These are phyloP conservation scores for Mortierella antarctica DNA, from an alignment of 192 early-diverging fungal species.

Conservation along the genomic window DNA sequence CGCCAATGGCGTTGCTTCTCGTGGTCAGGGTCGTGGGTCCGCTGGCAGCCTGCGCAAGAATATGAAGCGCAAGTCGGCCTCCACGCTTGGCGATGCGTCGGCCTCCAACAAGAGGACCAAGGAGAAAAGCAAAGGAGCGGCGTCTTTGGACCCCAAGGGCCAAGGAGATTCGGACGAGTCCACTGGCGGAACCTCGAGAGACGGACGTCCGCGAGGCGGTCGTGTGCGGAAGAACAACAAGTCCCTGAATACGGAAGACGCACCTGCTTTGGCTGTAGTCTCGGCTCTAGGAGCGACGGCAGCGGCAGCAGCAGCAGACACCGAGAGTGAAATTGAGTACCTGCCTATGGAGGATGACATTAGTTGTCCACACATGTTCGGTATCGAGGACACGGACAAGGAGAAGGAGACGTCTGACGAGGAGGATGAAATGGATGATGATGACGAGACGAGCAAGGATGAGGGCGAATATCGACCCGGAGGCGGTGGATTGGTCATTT, in stretches of 20 bases:
- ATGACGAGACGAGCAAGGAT: background rate
- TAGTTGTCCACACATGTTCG: slow-evolving; percentile 36
- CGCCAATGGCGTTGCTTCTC: background rate
- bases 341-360: slow-evolving; percentile 38
- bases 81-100: background rate
- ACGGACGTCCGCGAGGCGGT: background rate
- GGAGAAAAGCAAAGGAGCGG: slow-evolving; percentile 3
- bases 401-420: background rate
- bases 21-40: slow-evolving; percentile 10
- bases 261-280: background rate
- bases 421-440: slow-evolving; percentile 27
- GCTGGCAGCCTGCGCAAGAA: slow-evolving; percentile 4
- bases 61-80: slow-evolving; percentile 40
- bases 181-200: background rate
- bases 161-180: too few relatives aligned
- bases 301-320: background rate
- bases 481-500: background rate
- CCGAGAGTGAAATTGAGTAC: slow-evolving; percentile 19
- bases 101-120: slow-evolving; percentile 24
- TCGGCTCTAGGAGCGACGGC: background rate
- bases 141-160: background rate
- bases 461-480: slow-evolving; percentile 17
- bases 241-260: too few relatives aligned
- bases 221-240: too few relatives aligned
- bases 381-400: slow-evolving; percentile 19